phyloP scores from a whole-genome alignment of 169 alveolate species.

The Cystoisospora suis region DNA sequence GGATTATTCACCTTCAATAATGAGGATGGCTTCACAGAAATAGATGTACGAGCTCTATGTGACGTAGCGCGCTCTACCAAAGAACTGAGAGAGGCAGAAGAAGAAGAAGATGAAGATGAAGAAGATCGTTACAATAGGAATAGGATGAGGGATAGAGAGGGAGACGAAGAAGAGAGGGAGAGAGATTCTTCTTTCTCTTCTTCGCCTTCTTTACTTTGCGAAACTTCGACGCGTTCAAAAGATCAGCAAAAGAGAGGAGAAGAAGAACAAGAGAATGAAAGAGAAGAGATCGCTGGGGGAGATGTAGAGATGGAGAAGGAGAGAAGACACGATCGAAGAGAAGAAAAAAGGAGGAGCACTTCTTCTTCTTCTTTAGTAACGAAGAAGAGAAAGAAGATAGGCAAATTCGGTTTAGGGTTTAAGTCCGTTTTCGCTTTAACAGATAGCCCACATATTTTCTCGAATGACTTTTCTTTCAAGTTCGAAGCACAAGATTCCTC shows the following conservation, averaged over 20 bases:
- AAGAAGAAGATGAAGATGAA: neutral
- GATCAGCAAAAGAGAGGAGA: too few relatives aligned
- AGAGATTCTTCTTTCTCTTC: too few relatives aligned
- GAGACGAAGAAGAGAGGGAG: neutral
- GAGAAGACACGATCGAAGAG: neutral
- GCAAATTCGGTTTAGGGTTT: slow-evolving; percentile 76
- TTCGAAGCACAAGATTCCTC: slow-evolving; percentile 54
- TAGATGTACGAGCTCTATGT: slow-evolving; percentile 71
- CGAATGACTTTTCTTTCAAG: slow-evolving; percentile 60
- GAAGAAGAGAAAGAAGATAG: slow-evolving; percentile 52
- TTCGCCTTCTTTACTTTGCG: too few relatives aligned
- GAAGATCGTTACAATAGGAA: neutral
- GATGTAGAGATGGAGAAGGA: neutral
- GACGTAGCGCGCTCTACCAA: slow-evolving; percentile 75
- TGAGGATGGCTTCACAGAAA: slow-evolving; percentile 71
- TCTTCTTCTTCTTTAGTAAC: neutral
- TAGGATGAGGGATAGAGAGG: neutral
- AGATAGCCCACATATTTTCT: slow-evolving; percentile 71
- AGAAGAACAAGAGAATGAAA: neutral
- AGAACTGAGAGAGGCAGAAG: neutral
- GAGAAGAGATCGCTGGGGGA: neutral
- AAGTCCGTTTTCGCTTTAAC: slow-evolving; percentile 74
- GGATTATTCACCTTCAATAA: slow-evolving; percentile 71
- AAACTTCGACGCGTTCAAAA: too few relatives aligned
- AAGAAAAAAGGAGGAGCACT: neutral